phyloP scores from a whole-genome alignment of 2,329 filamentous ascomycete genomes.

The Aspergillus awamori region DNA sequence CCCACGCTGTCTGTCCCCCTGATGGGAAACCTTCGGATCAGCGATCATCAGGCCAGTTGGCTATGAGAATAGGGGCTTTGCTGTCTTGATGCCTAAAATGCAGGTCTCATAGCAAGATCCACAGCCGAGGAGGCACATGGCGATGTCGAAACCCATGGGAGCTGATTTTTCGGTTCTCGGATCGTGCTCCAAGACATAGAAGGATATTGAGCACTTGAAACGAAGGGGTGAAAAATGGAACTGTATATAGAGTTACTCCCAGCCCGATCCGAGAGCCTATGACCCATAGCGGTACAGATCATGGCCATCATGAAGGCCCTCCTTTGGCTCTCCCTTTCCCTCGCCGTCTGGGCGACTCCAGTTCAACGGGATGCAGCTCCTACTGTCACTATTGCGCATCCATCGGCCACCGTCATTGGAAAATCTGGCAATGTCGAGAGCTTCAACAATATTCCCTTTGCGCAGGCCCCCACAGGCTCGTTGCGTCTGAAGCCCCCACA shows the following conservation, averaged over 20 bases:
- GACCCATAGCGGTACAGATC: neutral
- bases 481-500: constrained; percentile 72
- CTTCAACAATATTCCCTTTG: constrained; percentile 76
- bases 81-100: neutral
- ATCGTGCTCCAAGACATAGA: neutral
- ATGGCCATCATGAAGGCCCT: constrained; percentile 11
- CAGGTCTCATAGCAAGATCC: no score
- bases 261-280: neutral
- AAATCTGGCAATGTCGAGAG: constrained; percentile 58
- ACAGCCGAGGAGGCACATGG: constrained; percentile 12
- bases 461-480: constrained; percentile 66
- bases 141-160: neutral
- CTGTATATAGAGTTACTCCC: neutral
- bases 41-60: neutral
- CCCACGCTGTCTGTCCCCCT: neutral
- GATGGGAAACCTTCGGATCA: neutral
- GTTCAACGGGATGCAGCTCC: constrained; percentile 48
- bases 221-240: neutral
- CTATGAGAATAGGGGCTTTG: neutral
- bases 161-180: neutral
- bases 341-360: constrained; percentile 20
- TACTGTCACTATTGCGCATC: constrained; percentile 57
- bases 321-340: constrained; percentile 14
- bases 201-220: neutral
- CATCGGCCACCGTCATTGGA: constrained; percentile 55